These are phyloP conservation scores for Backusella sp. DNA, from an alignment of 192 early-diverging fungal genomes.

Conservation along the genomic window DNA sequence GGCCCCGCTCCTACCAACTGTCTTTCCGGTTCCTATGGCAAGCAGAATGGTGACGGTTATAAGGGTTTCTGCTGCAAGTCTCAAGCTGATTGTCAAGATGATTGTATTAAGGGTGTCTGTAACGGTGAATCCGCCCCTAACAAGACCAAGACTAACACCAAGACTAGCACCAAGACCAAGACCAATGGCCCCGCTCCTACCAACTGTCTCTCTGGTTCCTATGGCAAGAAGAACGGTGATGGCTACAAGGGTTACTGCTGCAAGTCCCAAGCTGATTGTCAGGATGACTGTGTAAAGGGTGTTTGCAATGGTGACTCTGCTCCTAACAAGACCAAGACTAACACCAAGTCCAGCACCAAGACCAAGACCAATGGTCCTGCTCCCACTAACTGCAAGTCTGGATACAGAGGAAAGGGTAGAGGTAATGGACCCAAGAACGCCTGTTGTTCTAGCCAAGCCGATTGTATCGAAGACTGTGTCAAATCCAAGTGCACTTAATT, in stretches of 20 bases:
- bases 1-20: not conserved
- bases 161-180: not conserved
- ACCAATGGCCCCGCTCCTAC: not conserved
- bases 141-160: not conserved
- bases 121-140: not conserved
- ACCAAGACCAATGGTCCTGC: not conserved
- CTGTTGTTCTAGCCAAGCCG: not conserved
- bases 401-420: not conserved
- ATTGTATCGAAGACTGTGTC: slow-evolving; percentile 10
- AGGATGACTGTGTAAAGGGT: not conserved
- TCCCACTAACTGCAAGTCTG: not conserved
- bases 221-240: not conserved
- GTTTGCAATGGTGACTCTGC: not conserved
- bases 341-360: too few species aligned
- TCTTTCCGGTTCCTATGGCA: not conserved
- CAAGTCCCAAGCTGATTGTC: not conserved
- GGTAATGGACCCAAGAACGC: not conserved
- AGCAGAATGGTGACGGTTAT: not conserved
- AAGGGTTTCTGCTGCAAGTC: not conserved
- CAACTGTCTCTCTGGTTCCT: not conserved
- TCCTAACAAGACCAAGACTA: too few species aligned
- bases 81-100: not conserved
- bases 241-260: not conserved
- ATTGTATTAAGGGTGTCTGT: not conserved
- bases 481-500: not conserved